These are phyloP conservation scores for Tritrichomonas musculus DNA, from an alignment of 208 protist genomes.

Conservation along the genomic window DNA sequence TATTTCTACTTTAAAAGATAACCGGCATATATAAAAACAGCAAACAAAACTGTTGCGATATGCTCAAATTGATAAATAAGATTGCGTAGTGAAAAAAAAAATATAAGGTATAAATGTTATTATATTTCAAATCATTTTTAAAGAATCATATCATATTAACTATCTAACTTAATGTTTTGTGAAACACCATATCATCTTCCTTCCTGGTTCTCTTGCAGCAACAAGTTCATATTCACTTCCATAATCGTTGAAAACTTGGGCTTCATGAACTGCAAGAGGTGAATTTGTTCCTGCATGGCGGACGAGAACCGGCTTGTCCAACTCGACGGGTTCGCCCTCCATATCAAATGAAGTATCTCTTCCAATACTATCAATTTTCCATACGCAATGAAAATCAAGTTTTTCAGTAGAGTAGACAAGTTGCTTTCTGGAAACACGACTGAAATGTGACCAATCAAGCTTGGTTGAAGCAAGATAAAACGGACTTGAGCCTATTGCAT, in stretches of 20 bases:
- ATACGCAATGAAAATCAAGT: neutral
- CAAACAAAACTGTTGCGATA: too few relatives aligned
- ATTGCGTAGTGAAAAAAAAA: too few relatives aligned
- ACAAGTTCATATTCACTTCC: constrained; percentile 22
- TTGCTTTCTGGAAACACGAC: neutral
- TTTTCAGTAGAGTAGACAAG: constrained; percentile 7
- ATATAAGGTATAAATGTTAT: too few relatives aligned
- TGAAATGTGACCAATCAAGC: neutral
- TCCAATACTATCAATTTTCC: neutral
- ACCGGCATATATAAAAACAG: too few relatives aligned
- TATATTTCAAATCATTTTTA: too few relatives aligned
- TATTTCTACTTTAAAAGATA: too few relatives aligned
- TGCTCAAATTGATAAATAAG: too few relatives aligned
- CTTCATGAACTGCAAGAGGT: neutral
- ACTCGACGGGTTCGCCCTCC: constrained; percentile 1
- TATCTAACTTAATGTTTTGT: too few relatives aligned
- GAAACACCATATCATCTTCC: neutral
- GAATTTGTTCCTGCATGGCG: neutral
- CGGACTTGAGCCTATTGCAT: neutral
- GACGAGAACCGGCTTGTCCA: neutral
- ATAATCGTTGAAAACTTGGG: neutral
- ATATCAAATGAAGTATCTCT: neutral
- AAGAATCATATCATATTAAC: too few relatives aligned
- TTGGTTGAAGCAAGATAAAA: neutral
- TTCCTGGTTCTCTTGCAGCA: neutral